Percentiles rank a stretch among this genome's conserved stretches.
phyloP scores from a whole-genome alignment of 2,329 filamentous ascomycete species.

The Ploettnerulaceae sp. region DNA sequence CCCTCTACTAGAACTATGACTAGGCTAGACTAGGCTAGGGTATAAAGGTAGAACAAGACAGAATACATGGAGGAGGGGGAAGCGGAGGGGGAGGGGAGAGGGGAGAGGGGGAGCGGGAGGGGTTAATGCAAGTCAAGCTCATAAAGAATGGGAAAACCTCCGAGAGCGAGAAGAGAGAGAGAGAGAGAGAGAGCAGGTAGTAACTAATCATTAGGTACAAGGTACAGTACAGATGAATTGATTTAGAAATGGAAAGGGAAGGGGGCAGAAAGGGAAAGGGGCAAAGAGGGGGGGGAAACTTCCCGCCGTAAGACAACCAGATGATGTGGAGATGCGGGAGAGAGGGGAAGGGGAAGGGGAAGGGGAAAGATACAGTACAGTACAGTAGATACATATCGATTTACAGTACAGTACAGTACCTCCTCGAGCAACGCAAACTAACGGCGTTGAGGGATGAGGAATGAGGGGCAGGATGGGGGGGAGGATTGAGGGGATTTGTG shows the following conservation, averaged over 20 bases:
- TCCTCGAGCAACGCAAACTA: background rate
- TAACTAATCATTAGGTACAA: background rate
- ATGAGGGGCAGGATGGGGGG: too few species aligned
- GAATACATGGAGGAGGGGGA: too few species aligned
- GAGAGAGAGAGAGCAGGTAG: background rate
- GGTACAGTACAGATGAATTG: too few species aligned
- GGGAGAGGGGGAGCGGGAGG: too few species aligned
- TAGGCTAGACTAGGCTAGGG: too few species aligned
- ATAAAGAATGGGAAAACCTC: too few species aligned
- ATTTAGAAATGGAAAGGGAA: background rate
- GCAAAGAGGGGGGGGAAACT: background rate
- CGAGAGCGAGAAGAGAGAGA: background rate
- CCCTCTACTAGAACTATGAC: too few species aligned
- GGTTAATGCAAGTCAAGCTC: too few species aligned
- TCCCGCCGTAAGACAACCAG: too few species aligned
- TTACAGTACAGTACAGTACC: background rate
- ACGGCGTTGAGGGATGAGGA: background rate
- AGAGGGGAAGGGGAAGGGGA: slow-evolving; percentile 1
- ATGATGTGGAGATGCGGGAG: slow-evolving; percentile 8
- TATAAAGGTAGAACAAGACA: too few species aligned
- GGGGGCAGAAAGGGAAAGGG: background rate
- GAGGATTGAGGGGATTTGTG: too few species aligned
- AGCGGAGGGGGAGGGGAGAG: too few species aligned
- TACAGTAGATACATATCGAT: background rate
- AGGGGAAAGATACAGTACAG: background rate